These are phyloP conservation scores for Penicillium sp. DNA, from an alignment of 2,329 filamentous ascomycete genomes.

Conservation along the genomic window DNA sequence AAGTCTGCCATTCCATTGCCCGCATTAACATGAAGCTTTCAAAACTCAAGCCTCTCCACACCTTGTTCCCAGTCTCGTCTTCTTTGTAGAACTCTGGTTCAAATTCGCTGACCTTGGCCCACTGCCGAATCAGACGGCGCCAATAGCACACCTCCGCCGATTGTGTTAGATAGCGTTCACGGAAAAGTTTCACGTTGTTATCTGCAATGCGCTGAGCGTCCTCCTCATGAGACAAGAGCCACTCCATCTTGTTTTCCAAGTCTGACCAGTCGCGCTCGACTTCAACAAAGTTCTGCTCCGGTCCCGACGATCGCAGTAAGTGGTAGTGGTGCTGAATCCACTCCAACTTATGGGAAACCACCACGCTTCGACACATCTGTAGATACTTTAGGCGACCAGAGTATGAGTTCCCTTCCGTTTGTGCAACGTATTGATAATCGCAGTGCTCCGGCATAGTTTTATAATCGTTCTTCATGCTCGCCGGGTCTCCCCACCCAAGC, in stretches of 20 bases:
- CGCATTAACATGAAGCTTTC: constrained; percentile 31
- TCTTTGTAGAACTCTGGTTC: constrained; percentile 29
- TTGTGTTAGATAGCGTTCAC: constrained; percentile 50
- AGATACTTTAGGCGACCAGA: constrained; percentile 51
- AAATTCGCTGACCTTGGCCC: constrained; percentile 29
- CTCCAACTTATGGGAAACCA: constrained; percentile 45
- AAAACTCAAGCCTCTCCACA: constrained; percentile 31
- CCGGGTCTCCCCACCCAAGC: constrained; percentile 34
- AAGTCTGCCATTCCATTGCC: background rate
- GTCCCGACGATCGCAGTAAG: constrained; percentile 41
- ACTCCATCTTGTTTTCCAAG: constrained; percentile 40
- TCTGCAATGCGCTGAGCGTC: constrained; percentile 46
- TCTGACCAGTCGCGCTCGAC: constrained; percentile 55
- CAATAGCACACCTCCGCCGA: constrained; percentile 53
- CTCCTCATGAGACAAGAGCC: constrained; percentile 37
- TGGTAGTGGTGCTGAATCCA: constrained; percentile 47
- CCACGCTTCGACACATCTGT: constrained; percentile 47
- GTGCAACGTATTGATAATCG: constrained; percentile 49
- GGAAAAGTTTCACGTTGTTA: constrained; percentile 45
- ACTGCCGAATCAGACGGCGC: constrained; percentile 42
- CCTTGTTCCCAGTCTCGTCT: constrained; percentile 18
- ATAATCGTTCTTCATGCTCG: constrained; percentile 36
- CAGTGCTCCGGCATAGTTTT: constrained; percentile 50
- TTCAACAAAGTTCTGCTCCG: constrained; percentile 47
- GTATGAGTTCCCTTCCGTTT: constrained; percentile 51